Conservation (phyloP, 1,284 basidiomycete species). For the Violaceomyces palustris region DNA sequence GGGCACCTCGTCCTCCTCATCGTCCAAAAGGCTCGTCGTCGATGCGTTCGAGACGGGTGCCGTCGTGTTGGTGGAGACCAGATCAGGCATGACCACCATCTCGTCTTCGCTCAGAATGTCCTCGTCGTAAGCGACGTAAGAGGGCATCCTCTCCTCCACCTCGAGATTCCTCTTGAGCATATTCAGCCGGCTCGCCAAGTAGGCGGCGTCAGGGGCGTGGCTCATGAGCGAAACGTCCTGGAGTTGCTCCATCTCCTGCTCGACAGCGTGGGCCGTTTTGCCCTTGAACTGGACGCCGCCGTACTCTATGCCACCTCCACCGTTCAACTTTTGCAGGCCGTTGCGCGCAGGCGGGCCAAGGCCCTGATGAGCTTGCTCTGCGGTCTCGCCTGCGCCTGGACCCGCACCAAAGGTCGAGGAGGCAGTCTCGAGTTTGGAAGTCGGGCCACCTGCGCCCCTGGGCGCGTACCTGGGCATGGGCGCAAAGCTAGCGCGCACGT, state of each 20-base stretch:
- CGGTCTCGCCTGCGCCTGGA: too few species aligned
- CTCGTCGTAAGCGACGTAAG: slow-evolving; percentile 31
- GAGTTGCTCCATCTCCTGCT: slow-evolving; percentile 41
- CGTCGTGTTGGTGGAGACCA: not conserved
- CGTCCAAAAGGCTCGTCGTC: slow-evolving; percentile 22
- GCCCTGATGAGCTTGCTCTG: not conserved
- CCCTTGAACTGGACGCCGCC: slow-evolving; percentile 39
- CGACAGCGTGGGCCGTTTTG: slow-evolving; percentile 47
- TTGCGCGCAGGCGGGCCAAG: not conserved
- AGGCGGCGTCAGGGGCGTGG: slow-evolving; percentile 42
- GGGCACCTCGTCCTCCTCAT: slow-evolving; percentile 9
- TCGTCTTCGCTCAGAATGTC: slow-evolving; percentile 18
- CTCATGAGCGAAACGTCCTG: slow-evolving; percentile 41
- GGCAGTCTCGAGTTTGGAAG: not conserved
- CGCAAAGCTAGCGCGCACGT: slow-evolving; percentile 38
- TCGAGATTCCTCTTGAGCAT: slow-evolving; percentile 41
- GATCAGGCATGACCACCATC: slow-evolving; percentile 2
- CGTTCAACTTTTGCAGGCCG: not conserved
- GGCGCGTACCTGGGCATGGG: slow-evolving; percentile 24
- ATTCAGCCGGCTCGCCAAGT: slow-evolving; percentile 41
- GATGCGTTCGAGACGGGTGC: slow-evolving; percentile 28
- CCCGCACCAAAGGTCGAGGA: not conserved
- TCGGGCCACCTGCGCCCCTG: not conserved
- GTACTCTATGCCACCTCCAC: slow-evolving; percentile 21
- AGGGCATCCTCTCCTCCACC: slow-evolving; percentile 20